These are phyloP conservation scores for Acer campestre DNA, from an alignment of 345 rosid genomes.

Conservation along the genomic window DNA sequence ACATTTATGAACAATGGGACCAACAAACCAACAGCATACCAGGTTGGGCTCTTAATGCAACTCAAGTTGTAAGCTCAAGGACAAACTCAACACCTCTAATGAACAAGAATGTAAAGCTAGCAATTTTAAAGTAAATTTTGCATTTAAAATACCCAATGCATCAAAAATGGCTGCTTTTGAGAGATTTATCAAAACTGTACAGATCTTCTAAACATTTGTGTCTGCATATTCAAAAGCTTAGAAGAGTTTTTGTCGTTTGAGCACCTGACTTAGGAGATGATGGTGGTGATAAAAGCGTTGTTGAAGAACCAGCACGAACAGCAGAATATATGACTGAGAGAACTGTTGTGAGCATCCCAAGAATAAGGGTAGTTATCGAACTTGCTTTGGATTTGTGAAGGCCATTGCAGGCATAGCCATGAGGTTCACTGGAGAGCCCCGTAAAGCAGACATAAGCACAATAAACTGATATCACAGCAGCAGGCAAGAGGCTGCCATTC, in stretches of 20 bases:
- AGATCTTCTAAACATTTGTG: background rate
- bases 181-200: background rate
- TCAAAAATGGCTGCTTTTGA: background rate
- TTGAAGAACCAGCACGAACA: constrained; percentile 92
- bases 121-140: background rate
- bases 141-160: background rate
- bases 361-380: constrained; percentile 69
- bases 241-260: constrained; percentile 5
- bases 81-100: background rate
- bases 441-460: constrained; percentile 97
- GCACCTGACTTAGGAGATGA: constrained; percentile 88
- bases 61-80: background rate
- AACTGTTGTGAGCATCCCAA: constrained; percentile 93
- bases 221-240: constrained; percentile 4
- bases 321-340: constrained; percentile 93
- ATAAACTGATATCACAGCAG: constrained; percentile 84
- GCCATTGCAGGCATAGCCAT: constrained; percentile 86
- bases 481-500: constrained; percentile 97
- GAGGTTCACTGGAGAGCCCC: constrained; percentile 98
- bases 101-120: background rate
- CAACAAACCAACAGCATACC: background rate
- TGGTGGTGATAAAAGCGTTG: constrained; percentile 81
- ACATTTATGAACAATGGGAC: background rate
- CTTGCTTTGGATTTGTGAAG: constrained; percentile 80
- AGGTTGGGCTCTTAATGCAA: background rate